phyloP scores from a whole-genome alignment of 495 filamentous ascomycete species.

The Penicillium argentinense region DNA sequence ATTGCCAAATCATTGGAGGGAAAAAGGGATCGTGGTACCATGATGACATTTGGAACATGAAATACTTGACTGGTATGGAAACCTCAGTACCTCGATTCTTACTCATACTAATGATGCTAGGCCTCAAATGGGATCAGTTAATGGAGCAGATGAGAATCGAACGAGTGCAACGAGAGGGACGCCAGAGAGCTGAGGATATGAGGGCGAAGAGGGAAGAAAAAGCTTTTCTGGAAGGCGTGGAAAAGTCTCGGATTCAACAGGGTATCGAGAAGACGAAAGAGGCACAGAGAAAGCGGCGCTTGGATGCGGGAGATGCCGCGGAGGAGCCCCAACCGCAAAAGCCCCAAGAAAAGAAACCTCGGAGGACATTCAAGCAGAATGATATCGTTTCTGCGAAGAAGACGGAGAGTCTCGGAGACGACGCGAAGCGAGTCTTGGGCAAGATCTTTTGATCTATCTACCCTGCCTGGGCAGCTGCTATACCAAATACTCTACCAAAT shows the following conservation, averaged over 20 bases:
- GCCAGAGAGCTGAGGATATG: constrained; percentile 76
- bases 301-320: constrained; percentile 19
- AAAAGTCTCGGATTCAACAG: constrained; percentile 76
- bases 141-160: constrained; percentile 67
- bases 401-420: constrained; percentile 54
- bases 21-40: constrained; percentile 71
- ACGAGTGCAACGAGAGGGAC: constrained; percentile 83
- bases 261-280: constrained; percentile 66
- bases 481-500: no score
- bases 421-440: constrained; percentile 74
- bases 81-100: background rate
- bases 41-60: constrained; percentile 89
- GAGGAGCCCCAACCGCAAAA: constrained; percentile 6
- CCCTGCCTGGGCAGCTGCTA: background rate
- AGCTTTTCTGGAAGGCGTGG: constrained; percentile 75
- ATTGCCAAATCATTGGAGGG: background rate
- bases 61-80: constrained; percentile 57
- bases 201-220: constrained; percentile 79
- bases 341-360: constrained; percentile 20
- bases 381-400: constrained; percentile 49
- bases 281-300: constrained; percentile 52
- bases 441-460: constrained; percentile 63
- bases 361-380: constrained; percentile 75
- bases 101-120: background rate
- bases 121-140: constrained; percentile 69